Evolutionary conservation across 2,329 filamentous ascomycete species (phyloP), one percentile per base, ranked within the genome.

Genomic region (Fusarium sp.): DNA sequence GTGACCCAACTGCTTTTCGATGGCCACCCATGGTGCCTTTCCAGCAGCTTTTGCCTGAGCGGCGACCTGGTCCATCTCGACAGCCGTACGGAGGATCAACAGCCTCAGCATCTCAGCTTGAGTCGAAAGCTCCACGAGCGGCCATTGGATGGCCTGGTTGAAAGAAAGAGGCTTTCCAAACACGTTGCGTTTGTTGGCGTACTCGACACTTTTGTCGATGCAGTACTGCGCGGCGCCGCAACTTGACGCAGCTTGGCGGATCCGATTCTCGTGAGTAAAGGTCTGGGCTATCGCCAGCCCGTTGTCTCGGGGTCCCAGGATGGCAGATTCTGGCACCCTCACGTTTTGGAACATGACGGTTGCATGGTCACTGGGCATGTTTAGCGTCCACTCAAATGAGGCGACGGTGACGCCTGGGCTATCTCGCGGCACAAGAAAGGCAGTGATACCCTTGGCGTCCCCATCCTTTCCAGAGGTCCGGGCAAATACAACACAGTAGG

Each of bases 91-190:
- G 7, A 70, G 55, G 27, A 68, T 70, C 12, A 68, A 23, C 4
- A 70, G 65, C 18, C 61, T 63, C 6, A 70, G 40, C 65, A 70
- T 70, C 36, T 68, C 65, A 7, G 37, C 37, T 13, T 70, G 67
- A 2, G 67, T 70, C 2, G 65, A 62, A 6, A 70, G 58, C 27
- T 70, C 67, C 2, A 70, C 67, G 10, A 70, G 55, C 7, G 67
- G 65, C 65, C 67, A 70, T 40, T 70, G 67, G n/a, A 70, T 70
- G 1, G 67, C 67, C 40, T 70, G 67, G 30, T 70, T 70, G 15
- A 44, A 27, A 7, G 60, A 59, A 1, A 70, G 36, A 6, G 65
- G 51, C 43, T 70, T 70, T 13, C 67, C 67, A 30, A 70, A 70
- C 4, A 65, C 58, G 10, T 55, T 53, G 4, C 67, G 57, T n/a